A percentile compares a stretch with the other conserved stretches of the same genome.
Conservation (phyloP, 2,329 filamentous ascomycete genomes). For the Zalaria sp. region DNA sequence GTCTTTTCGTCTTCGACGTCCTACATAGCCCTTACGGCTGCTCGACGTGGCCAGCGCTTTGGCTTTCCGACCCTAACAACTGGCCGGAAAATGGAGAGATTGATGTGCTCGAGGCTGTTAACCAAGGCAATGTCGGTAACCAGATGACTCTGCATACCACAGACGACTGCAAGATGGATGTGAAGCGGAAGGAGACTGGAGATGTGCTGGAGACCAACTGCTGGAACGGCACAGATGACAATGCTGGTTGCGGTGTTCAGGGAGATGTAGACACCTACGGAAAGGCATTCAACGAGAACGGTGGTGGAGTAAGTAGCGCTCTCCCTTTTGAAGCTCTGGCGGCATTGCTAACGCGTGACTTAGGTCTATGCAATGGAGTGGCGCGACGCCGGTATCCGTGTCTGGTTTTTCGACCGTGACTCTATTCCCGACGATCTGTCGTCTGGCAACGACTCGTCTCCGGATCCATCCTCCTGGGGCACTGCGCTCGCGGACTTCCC, state of each 20-base stretch:
- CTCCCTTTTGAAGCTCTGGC: background rate
- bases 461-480: slow-evolving; percentile 51
- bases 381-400: slow-evolving; percentile 44
- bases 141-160: slow-evolving; percentile 21
- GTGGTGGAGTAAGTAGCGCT: slow-evolving; percentile 20
- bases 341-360: background rate
- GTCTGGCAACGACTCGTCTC: slow-evolving; percentile 24
- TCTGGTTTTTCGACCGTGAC: slow-evolving; percentile 23
- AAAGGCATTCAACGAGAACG: slow-evolving; percentile 24
- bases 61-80: slow-evolving; percentile 46
- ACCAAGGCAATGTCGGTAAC: slow-evolving; percentile 14
- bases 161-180: slow-evolving; percentile 16
- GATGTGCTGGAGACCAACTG: slow-evolving; percentile 31
- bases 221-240: slow-evolving; percentile 23
- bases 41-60: slow-evolving; percentile 51
- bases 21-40: slow-evolving; percentile 50
- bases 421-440: slow-evolving; percentile 27
- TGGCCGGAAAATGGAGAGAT: slow-evolving; percentile 37
- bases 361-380: slow-evolving; percentile 44
- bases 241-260: slow-evolving; percentile 47
- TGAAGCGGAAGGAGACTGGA: slow-evolving; percentile 55
- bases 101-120: slow-evolving; percentile 25
- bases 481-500: slow-evolving; percentile 49
- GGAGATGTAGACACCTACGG: slow-evolving; percentile 16
- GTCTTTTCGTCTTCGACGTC: slow-evolving; percentile 55